Evolutionary conservation across 176 grass and related monocot species (phyloP).

Genomic region (Sorghum bicolor): DNA sequence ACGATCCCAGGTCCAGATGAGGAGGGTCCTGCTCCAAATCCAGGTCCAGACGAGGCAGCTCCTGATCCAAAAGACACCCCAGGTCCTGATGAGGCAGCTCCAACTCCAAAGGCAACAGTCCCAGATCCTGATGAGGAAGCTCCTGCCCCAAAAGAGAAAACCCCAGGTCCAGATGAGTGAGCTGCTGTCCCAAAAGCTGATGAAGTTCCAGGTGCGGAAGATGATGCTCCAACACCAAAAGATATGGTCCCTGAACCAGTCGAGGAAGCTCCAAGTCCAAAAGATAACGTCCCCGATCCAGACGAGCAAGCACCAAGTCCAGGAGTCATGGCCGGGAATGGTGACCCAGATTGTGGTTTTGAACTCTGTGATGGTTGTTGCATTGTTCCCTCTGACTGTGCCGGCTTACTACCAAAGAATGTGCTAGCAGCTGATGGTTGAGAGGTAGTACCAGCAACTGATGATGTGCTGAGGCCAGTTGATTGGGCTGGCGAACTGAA

Average conservation of each 20-base stretch:
- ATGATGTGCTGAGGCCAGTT: constrained; percentile 27
- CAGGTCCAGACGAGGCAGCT: constrained; percentile 19
- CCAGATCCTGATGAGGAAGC: constrained; percentile 26
- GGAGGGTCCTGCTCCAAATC: constrained; percentile 7
- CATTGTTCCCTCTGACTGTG: constrained; percentile 22
- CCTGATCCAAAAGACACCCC: not conserved
- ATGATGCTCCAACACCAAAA: constrained; percentile 22
- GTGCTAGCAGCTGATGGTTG: constrained; percentile 25
- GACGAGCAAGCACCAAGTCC: constrained; percentile 26
- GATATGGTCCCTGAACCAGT: constrained; percentile 14
- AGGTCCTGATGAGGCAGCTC: constrained; percentile 12
- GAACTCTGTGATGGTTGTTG: constrained; percentile 31
- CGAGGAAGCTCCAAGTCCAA: constrained; percentile 21
- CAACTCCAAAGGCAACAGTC: constrained; percentile 6
- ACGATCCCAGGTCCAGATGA: too few species aligned
- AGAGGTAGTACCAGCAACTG: constrained; percentile 21
- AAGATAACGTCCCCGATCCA: constrained; percentile 19
- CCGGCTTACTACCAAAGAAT: constrained; percentile 32
- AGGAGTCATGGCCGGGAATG: constrained; percentile 12
- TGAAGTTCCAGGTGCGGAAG: not conserved
- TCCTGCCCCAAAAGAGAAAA: constrained; percentile 22
- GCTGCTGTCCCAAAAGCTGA: not conserved
- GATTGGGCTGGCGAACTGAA: constrained; percentile 47
- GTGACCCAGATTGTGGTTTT: constrained; percentile 33
- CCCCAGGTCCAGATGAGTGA: constrained; percentile 21